phyloP scores from a whole-genome alignment of 306 rosid genomes.

The Benincasa hispida region DNA sequence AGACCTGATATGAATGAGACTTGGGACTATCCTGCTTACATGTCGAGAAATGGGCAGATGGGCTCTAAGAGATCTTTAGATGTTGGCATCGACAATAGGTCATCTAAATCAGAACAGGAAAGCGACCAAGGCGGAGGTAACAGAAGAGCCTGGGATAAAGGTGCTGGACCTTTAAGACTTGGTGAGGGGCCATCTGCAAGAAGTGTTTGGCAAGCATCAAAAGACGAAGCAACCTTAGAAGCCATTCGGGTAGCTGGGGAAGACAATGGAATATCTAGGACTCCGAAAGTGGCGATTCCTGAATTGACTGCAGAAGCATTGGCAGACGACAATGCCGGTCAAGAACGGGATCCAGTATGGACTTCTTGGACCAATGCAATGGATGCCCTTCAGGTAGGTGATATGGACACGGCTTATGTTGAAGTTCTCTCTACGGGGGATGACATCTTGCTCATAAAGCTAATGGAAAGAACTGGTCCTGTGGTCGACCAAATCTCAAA shows the following conservation, averaged over 20 bases:
- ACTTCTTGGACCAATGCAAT: constrained; percentile 82
- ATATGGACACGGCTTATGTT: constrained; percentile 66
- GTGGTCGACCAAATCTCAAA: constrained; percentile 67
- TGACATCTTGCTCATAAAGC: constrained; percentile 72
- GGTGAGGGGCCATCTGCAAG: constrained; percentile 99
- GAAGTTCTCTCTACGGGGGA: constrained; percentile 77
- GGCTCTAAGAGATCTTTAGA: constrained; percentile 61
- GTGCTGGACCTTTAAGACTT: constrained; percentile 55
- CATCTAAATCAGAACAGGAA: constrained; percentile 69
- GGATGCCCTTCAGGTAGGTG: constrained; percentile 86
- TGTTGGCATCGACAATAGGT: constrained; percentile 64
- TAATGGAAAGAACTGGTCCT: constrained; percentile 93
- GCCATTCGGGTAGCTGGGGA: constrained; percentile 96
- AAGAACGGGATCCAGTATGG: constrained; percentile 82
- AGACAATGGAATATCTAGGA: constrained; percentile 65
- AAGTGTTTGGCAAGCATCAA: constrained; percentile 98
- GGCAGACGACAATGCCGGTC: constrained; percentile 54
- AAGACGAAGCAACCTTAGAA: constrained; percentile 96
- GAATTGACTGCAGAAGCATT: constrained; percentile 78
- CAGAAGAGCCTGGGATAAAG: constrained; percentile 93
- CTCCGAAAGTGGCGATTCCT: constrained; percentile 69
- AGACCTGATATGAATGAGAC: constrained; percentile 65
- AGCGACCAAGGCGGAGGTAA: constrained; percentile 59
- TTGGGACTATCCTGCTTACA: constrained; percentile 67
- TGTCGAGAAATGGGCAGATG: constrained; percentile 67